Conservation (phyloP, 345 rosid species). For the Syzygium aqueum region DNA sequence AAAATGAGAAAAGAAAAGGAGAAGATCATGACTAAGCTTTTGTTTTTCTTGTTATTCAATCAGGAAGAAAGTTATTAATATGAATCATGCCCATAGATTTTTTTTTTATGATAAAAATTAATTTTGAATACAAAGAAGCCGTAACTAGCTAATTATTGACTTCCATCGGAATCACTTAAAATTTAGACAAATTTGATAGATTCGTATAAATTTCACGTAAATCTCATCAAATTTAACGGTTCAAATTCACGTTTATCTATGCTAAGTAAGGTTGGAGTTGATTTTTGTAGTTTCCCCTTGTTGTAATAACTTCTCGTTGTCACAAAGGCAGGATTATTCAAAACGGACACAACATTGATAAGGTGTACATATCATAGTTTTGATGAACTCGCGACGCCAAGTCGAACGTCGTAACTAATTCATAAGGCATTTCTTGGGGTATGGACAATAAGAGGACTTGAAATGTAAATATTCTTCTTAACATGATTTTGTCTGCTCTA, state of each 20-base stretch:
- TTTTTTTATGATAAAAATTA: not conserved
- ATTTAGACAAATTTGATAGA: not conserved
- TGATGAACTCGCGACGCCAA: too few species aligned
- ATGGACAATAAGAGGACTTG: too few species aligned
- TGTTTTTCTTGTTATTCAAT: not conserved
- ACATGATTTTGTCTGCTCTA: too few species aligned
- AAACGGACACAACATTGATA: not conserved
- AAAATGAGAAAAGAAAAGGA: not conserved
- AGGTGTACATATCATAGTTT: not conserved
- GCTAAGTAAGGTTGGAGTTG: not conserved
- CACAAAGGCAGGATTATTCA: not conserved
- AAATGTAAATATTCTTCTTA: too few species aligned
- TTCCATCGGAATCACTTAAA: accelerated
- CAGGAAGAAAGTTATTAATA: not conserved
- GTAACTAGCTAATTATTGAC: not conserved
- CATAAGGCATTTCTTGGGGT: too few species aligned
- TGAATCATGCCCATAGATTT: not conserved
- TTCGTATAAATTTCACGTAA: not conserved
- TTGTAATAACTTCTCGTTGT: not conserved
- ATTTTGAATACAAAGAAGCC: accelerated
- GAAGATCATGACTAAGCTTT: not conserved
- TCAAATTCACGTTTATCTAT: not conserved
- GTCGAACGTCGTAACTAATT: too few species aligned
- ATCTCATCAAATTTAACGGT: not conserved
- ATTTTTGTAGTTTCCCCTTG: not conserved